phyloP scores from a whole-genome alignment of 257 asterid species.

The Verbena officinalis region DNA sequence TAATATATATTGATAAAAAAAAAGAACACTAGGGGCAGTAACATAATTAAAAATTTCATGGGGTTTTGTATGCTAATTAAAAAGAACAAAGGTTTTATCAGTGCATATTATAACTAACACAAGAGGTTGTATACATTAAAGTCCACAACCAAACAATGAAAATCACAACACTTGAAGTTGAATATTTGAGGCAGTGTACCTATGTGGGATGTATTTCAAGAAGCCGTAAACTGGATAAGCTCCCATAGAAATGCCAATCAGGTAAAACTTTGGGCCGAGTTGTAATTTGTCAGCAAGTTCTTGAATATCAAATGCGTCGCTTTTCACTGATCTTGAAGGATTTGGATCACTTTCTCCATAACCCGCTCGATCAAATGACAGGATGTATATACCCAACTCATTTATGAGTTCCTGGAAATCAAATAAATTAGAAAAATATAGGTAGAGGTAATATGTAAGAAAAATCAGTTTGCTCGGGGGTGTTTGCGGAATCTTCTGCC shows the following conservation, averaged over 20 bases:
- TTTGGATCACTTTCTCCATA: slow-evolving; percentile 93
- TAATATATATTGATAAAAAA: too few species aligned
- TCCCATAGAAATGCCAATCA: slow-evolving; percentile 81
- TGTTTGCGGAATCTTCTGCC: too few species aligned
- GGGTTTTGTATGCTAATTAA: too few species aligned
- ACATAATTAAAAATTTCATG: too few species aligned
- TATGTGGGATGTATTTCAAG: slow-evolving; percentile 75
- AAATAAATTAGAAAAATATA: too few species aligned
- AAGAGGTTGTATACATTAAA: too few species aligned
- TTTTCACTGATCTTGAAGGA: slow-evolving; percentile 69
- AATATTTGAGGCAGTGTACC: slow-evolving; percentile 39
- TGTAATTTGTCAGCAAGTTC: slow-evolving; percentile 79
- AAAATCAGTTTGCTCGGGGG: too few species aligned
- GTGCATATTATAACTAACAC: too few species aligned
- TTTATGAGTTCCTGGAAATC: slow-evolving; percentile 57
- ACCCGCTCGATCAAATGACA: slow-evolving; percentile 88
- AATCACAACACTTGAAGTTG: background rate
- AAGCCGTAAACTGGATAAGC: slow-evolving; percentile 70
- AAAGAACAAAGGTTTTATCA: too few species aligned
- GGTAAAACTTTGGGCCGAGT: slow-evolving; percentile 65
- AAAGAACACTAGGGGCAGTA: too few species aligned
- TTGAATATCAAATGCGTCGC: slow-evolving; percentile 82
- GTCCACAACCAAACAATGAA: too few species aligned
- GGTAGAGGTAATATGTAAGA: too few species aligned
- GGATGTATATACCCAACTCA: slow-evolving; percentile 56